Percentiles rank a stretch among this genome's conserved stretches.
phyloP scores from a whole-genome alignment of 257 asterid species.

The Plectranthus barbatus region DNA sequence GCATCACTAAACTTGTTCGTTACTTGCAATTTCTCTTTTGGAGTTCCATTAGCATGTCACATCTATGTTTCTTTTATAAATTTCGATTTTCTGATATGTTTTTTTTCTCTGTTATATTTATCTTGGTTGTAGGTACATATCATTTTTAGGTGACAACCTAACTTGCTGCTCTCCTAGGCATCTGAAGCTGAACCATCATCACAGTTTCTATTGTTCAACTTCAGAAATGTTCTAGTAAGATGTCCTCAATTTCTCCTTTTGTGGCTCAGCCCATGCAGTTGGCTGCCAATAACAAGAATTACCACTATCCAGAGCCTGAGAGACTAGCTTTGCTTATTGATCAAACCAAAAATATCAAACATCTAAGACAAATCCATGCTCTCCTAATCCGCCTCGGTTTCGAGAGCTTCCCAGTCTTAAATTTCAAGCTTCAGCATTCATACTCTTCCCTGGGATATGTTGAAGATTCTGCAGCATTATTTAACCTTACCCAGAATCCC shows the following conservation, averaged over 20 bases:
- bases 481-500: constrained; percentile 30
- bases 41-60: neutral
- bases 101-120: neutral
- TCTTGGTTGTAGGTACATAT: constrained; percentile 5
- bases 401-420: constrained; percentile 29
- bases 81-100: neutral
- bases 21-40: neutral
- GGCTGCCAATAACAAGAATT: constrained; percentile 6
- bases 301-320: constrained; percentile 18
- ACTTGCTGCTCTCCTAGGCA: neutral
- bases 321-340: constrained; percentile 40
- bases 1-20: neutral
- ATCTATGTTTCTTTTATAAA: neutral
- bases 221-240: constrained; percentile 8
- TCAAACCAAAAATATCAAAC: constrained; percentile 29
- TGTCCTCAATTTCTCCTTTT: constrained; percentile 32
- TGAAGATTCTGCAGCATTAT: constrained; percentile 27
- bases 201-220: neutral
- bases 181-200: neutral
- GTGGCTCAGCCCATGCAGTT: constrained; percentile 20
- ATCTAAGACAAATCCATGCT: constrained; percentile 36
- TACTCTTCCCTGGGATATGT: constrained; percentile 36
- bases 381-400: constrained; percentile 33
- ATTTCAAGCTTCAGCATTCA: constrained; percentile 45
- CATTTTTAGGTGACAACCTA: neutral